A percentile compares a stretch with the other conserved stretches of the same genome.
These are phyloP conservation scores for Cucumis hystrix DNA, from an alignment of 306 rosid species.

Conservation along the genomic window DNA sequence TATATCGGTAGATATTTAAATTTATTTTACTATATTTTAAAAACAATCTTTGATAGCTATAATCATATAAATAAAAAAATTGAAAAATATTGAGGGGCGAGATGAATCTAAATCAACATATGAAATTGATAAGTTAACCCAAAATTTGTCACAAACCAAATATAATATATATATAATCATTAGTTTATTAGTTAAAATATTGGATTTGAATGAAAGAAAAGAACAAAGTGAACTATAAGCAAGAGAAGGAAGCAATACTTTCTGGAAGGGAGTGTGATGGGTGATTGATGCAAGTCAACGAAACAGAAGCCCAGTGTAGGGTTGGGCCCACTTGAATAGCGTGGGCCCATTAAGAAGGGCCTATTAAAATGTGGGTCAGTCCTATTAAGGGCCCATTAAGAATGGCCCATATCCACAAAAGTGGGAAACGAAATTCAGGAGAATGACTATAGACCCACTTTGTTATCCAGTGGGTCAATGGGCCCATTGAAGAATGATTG, in stretches of 20 bases:
- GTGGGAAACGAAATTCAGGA: neutral
- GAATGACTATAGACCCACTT: neutral
- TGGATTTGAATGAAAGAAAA: neutral
- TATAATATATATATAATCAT: too few species aligned
- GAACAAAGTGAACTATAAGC: too few species aligned
- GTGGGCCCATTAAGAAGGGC: neutral
- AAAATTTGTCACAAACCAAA: too few species aligned
- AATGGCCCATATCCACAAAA: constrained; percentile 2
- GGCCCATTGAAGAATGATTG: neutral
- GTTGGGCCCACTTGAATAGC: neutral
- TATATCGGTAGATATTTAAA: too few species aligned
- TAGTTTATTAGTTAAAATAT: neutral
- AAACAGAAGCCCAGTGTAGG: neutral
- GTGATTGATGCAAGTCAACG: neutral
- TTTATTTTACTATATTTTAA: too few species aligned
- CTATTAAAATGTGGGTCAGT: neutral
- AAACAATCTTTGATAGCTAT: too few species aligned
- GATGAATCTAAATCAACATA: too few species aligned
- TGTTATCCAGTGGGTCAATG: neutral
- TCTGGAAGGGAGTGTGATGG: neutral
- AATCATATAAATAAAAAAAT: too few species aligned
- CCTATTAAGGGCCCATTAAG: neutral
- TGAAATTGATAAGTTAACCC: too few species aligned
- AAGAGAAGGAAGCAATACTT: too few species aligned
- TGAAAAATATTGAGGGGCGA: too few species aligned